Conservation (phyloP, 1,284 basidiomycete genomes). For the Porogramme epimiltina region DNA sequence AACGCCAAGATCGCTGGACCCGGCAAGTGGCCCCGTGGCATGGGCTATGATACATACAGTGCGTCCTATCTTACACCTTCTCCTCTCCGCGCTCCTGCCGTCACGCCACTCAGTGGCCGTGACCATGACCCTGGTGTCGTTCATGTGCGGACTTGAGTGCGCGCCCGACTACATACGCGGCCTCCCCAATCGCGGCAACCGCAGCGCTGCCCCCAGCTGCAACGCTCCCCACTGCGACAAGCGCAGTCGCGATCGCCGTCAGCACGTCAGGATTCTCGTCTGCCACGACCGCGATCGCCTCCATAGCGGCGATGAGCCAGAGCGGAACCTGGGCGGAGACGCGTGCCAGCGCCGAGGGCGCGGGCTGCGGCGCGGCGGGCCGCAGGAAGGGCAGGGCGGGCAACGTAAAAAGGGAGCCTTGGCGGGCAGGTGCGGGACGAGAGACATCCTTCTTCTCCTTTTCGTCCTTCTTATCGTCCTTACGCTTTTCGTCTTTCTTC, state of each 20-base stretch:
- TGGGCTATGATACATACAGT: no score
- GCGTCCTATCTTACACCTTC: no score
- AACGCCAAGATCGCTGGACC: no score
- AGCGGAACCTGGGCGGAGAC: conserved; percentile 59
- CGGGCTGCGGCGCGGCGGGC: conserved; percentile 27
- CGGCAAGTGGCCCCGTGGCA: no score
- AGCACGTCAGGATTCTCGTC: conserved; percentile 69
- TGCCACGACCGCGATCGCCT: conserved; percentile 65
- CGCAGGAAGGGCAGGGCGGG: conserved; percentile 18
- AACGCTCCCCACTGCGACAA: conserved; percentile 71
- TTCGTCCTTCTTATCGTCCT: not conserved
- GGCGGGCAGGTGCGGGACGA: conserved; percentile 2
- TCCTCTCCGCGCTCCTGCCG: no score
- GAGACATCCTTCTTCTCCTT: not conserved
- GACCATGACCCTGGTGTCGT: conserved; percentile 5
- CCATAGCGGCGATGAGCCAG: conserved; percentile 72
- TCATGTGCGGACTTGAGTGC: conserved; percentile 21
- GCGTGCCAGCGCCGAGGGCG: conserved; percentile 38
- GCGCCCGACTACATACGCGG: conserved; percentile 16
- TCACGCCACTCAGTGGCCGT: not conserved
- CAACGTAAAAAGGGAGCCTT: conserved; percentile 17
- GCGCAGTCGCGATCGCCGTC: conserved; percentile 67
- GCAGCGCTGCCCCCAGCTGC: conserved; percentile 39
- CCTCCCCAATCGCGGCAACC: conserved; percentile 19
- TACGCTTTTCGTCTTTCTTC: not conserved